A percentile compares a stretch with the other conserved stretches of the same genome.
Evolutionary conservation across 306 rosid species (phyloP).

Genomic region (Prunus armeniaca): DNA sequence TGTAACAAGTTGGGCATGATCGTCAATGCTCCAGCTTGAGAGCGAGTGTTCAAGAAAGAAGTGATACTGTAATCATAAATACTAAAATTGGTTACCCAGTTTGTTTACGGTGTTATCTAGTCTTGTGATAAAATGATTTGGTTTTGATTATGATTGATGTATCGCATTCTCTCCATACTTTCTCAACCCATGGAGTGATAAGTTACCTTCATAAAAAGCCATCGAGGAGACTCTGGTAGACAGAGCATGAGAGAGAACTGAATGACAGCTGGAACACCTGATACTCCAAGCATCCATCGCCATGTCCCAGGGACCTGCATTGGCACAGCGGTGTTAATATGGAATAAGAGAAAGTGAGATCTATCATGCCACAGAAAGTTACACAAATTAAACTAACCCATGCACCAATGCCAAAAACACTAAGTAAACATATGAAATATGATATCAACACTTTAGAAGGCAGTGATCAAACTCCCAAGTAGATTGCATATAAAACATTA

Average conservation of each 20-base stretch:
- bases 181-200: not conserved
- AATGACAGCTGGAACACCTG: constrained; percentile 75
- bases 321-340: constrained; percentile 16
- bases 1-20: not conserved
- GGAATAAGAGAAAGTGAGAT: not conserved
- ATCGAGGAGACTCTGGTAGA: constrained; percentile 88
- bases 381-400: constrained; percentile 1
- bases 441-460: not conserved
- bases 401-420: not conserved
- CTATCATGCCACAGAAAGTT: not conserved
- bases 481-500: not conserved
- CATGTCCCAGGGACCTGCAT: constrained; percentile 84
- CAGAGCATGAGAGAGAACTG: constrained; percentile 75
- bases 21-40: not conserved
- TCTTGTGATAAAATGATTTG: not conserved
- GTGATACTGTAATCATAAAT: not conserved
- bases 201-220: constrained; percentile 78
- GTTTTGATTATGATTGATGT: not conserved
- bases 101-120: not conserved
- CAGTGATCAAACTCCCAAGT: not conserved
- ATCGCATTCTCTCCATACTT: not conserved
- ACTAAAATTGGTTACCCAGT: not conserved
- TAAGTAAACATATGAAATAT: not conserved
- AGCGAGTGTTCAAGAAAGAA: not conserved
- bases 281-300: constrained; percentile 96